Conservation (phyloP, 257 asterid genomes). For the Parsonsia alboflavescens region DNA sequence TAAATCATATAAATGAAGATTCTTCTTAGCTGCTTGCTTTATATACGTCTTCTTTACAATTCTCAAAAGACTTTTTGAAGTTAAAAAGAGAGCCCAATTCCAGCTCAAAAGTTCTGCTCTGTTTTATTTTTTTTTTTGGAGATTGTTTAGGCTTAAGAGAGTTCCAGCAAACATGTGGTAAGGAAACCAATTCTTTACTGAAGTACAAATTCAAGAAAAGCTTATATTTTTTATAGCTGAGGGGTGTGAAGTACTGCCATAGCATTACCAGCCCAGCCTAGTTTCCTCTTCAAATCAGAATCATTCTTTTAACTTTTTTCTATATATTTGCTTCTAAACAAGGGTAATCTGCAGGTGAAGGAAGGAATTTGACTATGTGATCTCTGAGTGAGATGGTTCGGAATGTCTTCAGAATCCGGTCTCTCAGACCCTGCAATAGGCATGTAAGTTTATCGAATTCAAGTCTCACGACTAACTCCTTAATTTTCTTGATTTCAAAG, state of each 20-base stretch:
- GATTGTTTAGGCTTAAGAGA: not conserved
- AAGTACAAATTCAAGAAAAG: not conserved
- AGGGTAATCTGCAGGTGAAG: not conserved
- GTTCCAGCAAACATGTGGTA: not conserved
- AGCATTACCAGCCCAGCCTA: not conserved
- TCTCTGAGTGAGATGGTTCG: slow-evolving; percentile 34
- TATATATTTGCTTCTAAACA: not conserved
- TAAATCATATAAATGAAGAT: not conserved
- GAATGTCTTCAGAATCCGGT: slow-evolving; percentile 40
- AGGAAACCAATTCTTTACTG: not conserved
- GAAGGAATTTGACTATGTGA: slow-evolving; percentile 14
- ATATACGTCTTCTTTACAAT: not conserved
- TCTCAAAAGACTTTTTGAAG: not conserved
- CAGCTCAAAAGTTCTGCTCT: not conserved
- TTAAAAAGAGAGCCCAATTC: not conserved
- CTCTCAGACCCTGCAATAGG: slow-evolving; percentile 14
- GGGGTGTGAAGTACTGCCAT: not conserved
- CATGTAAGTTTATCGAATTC: slow-evolving; percentile 27
- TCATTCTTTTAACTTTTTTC: not conserved
- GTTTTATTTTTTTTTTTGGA: not conserved
- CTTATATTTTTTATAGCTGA: not conserved
- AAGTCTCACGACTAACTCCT: not conserved
- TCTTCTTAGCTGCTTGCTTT: not conserved
- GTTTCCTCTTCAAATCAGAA: not conserved
- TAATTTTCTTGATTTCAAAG: not conserved